Evolutionary conservation across 768 basidiomycete species (phyloP), one percentile per base, ranked within the genome.

Genomic region (Glaciozyma antarctica): DNA sequence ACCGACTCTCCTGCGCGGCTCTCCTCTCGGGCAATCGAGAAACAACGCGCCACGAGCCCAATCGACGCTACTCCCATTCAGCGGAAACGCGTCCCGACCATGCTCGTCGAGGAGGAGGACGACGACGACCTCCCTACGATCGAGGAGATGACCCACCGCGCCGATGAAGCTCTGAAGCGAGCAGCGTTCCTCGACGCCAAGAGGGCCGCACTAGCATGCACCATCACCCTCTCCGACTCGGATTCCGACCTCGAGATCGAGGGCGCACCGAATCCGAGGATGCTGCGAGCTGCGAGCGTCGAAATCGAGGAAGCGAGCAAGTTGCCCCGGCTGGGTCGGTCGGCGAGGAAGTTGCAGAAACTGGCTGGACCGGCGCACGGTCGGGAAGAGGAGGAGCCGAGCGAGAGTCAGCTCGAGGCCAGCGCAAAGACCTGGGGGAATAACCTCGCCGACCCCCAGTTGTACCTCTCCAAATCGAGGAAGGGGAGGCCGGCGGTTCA

Each of bases 221-320:
- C 48, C 32, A 3, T n/a, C 30, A 8, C 38, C 28, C n/a, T 22
- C 30, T 5, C 8, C 16, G 68, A 65, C 59, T 61, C 60, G 38
- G 65, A 66, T 43, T 61, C 64, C 56, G 68, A 69, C 16, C 16
- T 65, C 58, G 68, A 69, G 51, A 64, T 66, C 32, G 49, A 60
- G 53, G 60, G 51, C 2, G 55, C 30, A 10, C 62, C 66, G 2
- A n/a, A 24, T 30, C 9, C 22, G 26, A 58, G 44, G 32, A 43
- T 32, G 3, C 24, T 38, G 5, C 26, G 22, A 24, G 38, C 9
- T 5, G 15, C 26, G 38, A 28, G 47, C 47, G 38, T 41, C 38
- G 38, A 41, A 41, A 5, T 41, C 2, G 38, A 41, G 38, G 10
- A 41, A 41, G 38, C 38, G 38, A 41, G 38, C 38, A 41, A 41